phyloP scores from a whole-genome alignment of 2,329 filamentous ascomycete species.

The Verticillium isaacii region DNA sequence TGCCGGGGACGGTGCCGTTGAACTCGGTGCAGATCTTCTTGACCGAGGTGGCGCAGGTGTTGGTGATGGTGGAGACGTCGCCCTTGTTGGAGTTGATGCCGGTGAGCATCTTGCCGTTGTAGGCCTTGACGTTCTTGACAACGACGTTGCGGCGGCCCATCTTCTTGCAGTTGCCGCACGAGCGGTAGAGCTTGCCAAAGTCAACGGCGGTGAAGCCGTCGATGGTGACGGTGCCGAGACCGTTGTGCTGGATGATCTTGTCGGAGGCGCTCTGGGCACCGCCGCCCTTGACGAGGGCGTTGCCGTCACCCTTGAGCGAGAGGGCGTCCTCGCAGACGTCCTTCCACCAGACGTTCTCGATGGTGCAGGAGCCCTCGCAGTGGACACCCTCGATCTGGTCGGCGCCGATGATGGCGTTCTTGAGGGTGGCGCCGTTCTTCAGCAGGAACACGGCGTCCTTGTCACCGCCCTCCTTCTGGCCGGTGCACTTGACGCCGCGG shows the following conservation, averaged over 20 bases:
- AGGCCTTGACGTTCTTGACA: constrained; percentile 14
- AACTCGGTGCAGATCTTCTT: constrained; percentile 14
- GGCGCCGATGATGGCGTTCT: constrained; percentile 40
- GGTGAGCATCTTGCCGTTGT: constrained; percentile 13
- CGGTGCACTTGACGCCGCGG: constrained; percentile 34
- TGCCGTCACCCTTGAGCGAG: constrained; percentile 10
- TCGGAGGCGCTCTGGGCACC: constrained; percentile 10
- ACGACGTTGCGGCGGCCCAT: constrained; percentile 13
- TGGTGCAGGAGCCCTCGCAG: constrained; percentile 35
- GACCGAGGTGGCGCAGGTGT: constrained; percentile 12
- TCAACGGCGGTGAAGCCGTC: constrained; percentile 11
- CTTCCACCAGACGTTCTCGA: constrained; percentile 45
- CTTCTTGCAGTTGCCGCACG: constrained; percentile 13
- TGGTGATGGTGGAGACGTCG: constrained; percentile 12
- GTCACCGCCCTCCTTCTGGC: constrained; percentile 36
- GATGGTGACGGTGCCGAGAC: constrained; percentile 12
- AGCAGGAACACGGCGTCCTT: constrained; percentile 38
- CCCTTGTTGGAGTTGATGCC: constrained; percentile 15
- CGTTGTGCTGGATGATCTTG: constrained; percentile 14
- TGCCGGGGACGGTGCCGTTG: constrained; percentile 12
- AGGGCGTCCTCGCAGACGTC: constrained; percentile 34
- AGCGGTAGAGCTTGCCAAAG: constrained; percentile 15
- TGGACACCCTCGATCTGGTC: constrained; percentile 42
- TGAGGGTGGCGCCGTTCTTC: constrained; percentile 33
- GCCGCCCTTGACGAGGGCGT: constrained; percentile 7